Evolutionary conservation across 106 monocot species (phyloP), one percentile per base, ranked within the genome.

Genomic region (Allium fistulosum): DNA sequence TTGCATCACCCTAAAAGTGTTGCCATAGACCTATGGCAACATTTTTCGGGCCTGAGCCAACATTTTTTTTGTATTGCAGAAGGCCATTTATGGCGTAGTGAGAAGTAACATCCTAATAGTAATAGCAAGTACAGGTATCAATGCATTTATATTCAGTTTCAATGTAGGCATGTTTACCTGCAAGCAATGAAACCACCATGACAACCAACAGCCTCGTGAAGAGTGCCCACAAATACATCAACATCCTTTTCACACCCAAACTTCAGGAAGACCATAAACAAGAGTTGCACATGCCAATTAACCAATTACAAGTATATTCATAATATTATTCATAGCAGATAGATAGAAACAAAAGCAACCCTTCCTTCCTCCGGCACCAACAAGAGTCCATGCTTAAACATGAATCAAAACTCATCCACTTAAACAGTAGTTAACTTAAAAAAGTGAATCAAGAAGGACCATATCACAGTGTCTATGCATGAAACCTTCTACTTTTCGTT

Each of bases 121-220:
- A 22, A 22, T 22, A 22, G 22, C 22, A 22, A 22, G 22, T 22
- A 22, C 22, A 22, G 22, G 22, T 22, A 22, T 22, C 22, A 1
- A 0, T 22, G 22, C 22, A 22, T 22, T 22, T 22, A 22, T 22
- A 22, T 22, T 22, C 22, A 22, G 22, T 22, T 22, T 22, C 22
- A 22, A 22, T 22, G 16, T 17, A 47, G 16, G 14, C 46, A 63
- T 62, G 8, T 16, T 48, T 79, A 94, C 94, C 87, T 94, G 84
- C 90, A 87, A 72, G 89, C 84, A 65, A 97, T 84, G 71, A 97
- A 97, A 76, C 96, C 96, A 59, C 96, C 96, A 8, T 80, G 86
- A 73, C 96, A 97, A 17, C 89, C 92, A 17, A 62, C 86, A 73
- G 87, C 92, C 65, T 97, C 92, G 72, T 92, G 92, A 59, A 97